phyloP scores from a whole-genome alignment of 2,329 filamentous ascomycete genomes.

The Emergomyces orientalis region DNA sequence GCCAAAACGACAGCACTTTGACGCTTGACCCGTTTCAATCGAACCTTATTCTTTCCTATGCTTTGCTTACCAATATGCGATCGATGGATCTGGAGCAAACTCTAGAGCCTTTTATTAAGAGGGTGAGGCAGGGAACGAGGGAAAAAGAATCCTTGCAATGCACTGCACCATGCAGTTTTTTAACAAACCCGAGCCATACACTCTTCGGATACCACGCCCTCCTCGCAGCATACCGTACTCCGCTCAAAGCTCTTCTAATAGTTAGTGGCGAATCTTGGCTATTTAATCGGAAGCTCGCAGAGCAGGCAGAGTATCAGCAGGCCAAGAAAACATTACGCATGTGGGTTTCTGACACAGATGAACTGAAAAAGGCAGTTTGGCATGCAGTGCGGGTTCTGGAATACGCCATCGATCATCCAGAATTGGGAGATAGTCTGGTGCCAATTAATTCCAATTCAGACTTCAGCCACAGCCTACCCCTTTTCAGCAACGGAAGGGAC shows the following conservation, averaged over 20 bases:
- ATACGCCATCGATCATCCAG: constrained; percentile 13
- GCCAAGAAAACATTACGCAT: constrained; percentile 23
- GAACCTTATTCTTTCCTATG: constrained; percentile 19
- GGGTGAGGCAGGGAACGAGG: constrained; percentile 4
- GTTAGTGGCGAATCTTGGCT: constrained; percentile 32
- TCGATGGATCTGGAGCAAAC: constrained; percentile 10
- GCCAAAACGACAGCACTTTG: constrained; percentile 6
- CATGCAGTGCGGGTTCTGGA: constrained; percentile 22
- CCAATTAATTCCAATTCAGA: not conserved
- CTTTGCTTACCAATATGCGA: constrained; percentile 11
- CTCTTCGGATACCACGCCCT: constrained; percentile 25
- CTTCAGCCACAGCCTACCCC: not conserved
- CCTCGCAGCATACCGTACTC: constrained; percentile 24
- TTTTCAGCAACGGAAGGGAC: not conserved
- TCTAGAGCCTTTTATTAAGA: constrained; percentile 13
- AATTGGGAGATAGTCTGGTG: not conserved
- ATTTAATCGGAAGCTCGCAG: constrained; percentile 27
- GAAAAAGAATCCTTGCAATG: not conserved
- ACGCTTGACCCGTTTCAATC: constrained; percentile 20
- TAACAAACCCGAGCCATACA: constrained; percentile 12
- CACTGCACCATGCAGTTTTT: not conserved
- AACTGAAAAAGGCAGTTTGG: constrained; percentile 25
- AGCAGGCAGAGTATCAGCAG: constrained; percentile 24
- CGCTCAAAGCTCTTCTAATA: constrained; percentile 25
- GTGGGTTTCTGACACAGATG: constrained; percentile 24